A percentile compares a stretch with the other conserved stretches of the same genome.
phyloP scores from a whole-genome alignment of 148 eudicot genomes.

The Rhododendron williamsianum region DNA sequence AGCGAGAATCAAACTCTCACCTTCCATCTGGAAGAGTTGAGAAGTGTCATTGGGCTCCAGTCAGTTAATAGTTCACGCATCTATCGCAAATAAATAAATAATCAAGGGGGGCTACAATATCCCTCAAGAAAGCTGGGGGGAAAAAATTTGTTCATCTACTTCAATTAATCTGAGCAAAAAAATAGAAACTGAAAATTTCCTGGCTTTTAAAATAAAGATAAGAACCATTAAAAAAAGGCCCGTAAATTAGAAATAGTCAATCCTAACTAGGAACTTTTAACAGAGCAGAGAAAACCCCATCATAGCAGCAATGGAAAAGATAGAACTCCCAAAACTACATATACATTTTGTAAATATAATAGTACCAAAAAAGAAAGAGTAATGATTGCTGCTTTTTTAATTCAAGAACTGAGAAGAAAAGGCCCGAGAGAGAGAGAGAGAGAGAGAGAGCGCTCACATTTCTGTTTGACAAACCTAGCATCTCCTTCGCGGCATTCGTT shows the following conservation, averaged over 20 bases:
- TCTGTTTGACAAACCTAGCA: neutral
- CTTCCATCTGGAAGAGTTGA: too few relatives aligned
- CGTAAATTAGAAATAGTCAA: neutral
- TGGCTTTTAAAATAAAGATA: neutral
- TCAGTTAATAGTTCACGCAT: neutral
- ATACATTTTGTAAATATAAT: neutral
- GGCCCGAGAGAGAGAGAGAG: neutral
- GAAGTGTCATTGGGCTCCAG: too few relatives aligned
- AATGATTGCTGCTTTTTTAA: neutral
- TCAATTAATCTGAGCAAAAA: too few relatives aligned
- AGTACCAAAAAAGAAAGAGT: neutral
- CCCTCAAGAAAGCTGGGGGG: too few relatives aligned
- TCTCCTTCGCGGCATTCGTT: slow-evolving; percentile 8
- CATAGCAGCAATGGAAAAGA: neutral
- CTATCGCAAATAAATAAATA: too few relatives aligned
- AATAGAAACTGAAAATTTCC: neutral
- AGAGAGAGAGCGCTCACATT: neutral
- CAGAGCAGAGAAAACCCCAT: neutral
- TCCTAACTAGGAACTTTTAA: neutral
- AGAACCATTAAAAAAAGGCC: neutral
- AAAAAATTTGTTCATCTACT: too few relatives aligned
- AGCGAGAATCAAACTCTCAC: too few relatives aligned
- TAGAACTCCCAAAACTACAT: neutral
- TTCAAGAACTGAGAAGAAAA: neutral
- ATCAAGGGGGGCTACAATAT: too few relatives aligned